Evolutionary conservation across 2,329 filamentous ascomycete species (phyloP).

Genomic region (Akanthomyces muscarius): DNA sequence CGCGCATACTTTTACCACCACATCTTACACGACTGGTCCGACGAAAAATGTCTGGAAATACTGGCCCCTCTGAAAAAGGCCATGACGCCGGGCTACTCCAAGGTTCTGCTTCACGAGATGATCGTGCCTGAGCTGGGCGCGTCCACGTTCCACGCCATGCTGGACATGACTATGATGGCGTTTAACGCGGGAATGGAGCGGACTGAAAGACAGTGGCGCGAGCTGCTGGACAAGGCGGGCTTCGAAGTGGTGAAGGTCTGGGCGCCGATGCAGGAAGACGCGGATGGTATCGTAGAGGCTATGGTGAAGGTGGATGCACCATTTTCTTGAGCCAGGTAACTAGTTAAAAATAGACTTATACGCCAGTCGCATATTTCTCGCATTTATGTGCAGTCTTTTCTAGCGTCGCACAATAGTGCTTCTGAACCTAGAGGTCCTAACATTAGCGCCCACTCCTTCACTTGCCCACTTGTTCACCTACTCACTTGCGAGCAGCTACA

Average conservation of each 20-base stretch:
- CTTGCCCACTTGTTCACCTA: too few relatives aligned
- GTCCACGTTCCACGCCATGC: conserved; percentile 17
- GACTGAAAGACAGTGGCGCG: conserved; percentile 21
- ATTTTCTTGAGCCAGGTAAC: too few relatives aligned
- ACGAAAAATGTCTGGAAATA: conserved; percentile 22
- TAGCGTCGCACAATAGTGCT: too few relatives aligned
- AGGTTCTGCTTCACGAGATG: conserved; percentile 30
- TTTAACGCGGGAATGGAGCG: conserved; percentile 22
- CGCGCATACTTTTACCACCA: conserved; percentile 27
- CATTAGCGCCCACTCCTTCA: too few relatives aligned
- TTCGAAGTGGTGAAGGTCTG: conserved; percentile 14
- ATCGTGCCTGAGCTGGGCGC: conserved; percentile 22
- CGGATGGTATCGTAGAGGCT: conserved; percentile 12
- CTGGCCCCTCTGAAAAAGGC: conserved; percentile 17
- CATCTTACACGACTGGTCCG: conserved; percentile 26
- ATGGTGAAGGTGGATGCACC: background rate
- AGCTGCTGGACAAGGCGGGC: conserved; percentile 22
- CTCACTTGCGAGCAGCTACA: too few relatives aligned
- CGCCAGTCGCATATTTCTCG: too few relatives aligned
- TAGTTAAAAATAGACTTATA: too few relatives aligned
- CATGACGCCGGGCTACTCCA: conserved; percentile 29
- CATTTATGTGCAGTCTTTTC: too few relatives aligned
- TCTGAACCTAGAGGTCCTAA: too few relatives aligned
- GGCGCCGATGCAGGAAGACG: background rate
- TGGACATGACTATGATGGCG: conserved; percentile 26